Percentiles rank a stretch among this genome's conserved stretches.
phyloP scores from a whole-genome alignment of 2,329 filamentous ascomycete species.

The Emydomyces testavorans region DNA sequence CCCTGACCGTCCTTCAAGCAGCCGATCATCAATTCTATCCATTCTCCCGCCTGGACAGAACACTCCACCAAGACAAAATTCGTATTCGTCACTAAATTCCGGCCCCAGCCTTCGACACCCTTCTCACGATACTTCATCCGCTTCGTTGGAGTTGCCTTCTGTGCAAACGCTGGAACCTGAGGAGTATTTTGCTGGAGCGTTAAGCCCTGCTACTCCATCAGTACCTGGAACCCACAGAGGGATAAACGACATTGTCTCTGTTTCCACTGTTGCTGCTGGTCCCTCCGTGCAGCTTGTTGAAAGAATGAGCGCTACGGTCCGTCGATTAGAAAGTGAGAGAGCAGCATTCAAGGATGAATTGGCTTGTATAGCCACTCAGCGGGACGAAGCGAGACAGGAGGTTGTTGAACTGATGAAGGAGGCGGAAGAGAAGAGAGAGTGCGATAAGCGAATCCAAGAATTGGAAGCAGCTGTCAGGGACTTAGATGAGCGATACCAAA shows the following conservation, averaged over 20 bases:
- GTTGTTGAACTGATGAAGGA: conserved; percentile 87
- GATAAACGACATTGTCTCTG: conserved; percentile 73
- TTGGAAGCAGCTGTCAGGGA: conserved; percentile 58
- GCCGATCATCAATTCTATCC: conserved; percentile 33
- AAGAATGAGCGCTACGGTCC: conserved; percentile 86
- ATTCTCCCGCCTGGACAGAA: conserved; percentile 28
- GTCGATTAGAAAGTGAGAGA: conserved; percentile 82
- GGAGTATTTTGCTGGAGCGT: conserved; percentile 32
- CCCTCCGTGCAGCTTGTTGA: conserved; percentile 93
- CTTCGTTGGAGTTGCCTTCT: conserved; percentile 30
- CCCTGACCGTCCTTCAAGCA: conserved; percentile 30
- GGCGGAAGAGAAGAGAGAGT: conserved; percentile 55
- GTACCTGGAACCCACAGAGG: conserved; percentile 42
- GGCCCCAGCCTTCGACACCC: conserved; percentile 22
- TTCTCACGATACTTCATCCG: conserved; percentile 23
- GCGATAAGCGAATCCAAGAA: conserved; percentile 48
- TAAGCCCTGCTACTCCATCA: conserved; percentile 28
- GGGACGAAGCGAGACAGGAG: conserved; percentile 83
- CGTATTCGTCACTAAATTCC: conserved; percentile 28
- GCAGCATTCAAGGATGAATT: conserved; percentile 81
- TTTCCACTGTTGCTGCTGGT: conserved; percentile 78
- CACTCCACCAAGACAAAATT: conserved; percentile 39
- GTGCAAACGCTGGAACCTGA: conserved; percentile 41
- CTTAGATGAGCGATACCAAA: conserved; percentile 70
- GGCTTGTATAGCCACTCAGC: conserved; percentile 63